A percentile compares a stretch with the other conserved stretches of the same genome.
phyloP scores from a whole-genome alignment of 1,284 basidiomycete species.

The Sanguinoderma infundibulare region DNA sequence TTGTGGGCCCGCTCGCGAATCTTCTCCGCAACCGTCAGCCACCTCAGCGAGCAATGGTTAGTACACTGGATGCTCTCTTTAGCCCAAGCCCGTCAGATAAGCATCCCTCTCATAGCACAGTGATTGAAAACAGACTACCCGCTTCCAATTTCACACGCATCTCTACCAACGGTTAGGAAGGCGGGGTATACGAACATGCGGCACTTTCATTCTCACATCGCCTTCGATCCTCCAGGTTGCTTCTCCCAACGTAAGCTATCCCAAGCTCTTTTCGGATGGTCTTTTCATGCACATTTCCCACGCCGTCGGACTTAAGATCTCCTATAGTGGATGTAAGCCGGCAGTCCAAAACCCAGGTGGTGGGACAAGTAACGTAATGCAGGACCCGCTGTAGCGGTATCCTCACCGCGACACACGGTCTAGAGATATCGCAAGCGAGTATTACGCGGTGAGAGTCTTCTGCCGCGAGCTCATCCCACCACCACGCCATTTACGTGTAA shows the following conservation, averaged over 20 bases:
- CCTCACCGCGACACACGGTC: neutral
- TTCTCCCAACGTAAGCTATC: neutral
- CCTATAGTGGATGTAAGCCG: neutral
- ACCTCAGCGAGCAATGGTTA: conserved; percentile 1
- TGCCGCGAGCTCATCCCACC: neutral
- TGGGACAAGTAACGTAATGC: neutral
- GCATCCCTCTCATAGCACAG: neutral
- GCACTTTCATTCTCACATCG: conserved; percentile 1
- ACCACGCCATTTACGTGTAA: neutral
- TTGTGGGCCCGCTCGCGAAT: conserved; percentile 16
- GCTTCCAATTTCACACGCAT: neutral
- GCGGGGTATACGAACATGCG: neutral
- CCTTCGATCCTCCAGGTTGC: neutral
- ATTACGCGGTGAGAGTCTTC: neutral
- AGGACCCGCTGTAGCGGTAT: neutral
- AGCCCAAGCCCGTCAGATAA: neutral
- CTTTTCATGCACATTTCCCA: neutral
- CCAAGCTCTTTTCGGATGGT: neutral
- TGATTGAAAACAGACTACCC: neutral
- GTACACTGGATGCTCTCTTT: neutral
- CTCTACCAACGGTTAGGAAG: neutral
- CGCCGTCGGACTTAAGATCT: conserved; percentile 4
- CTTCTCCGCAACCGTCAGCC: conserved; percentile 8
- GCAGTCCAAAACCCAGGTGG: neutral
- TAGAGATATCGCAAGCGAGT: neutral